Percentiles rank a stretch among this genome's conserved stretches.
Evolutionary conservation across 176 grass and related monocot species (phyloP).

Genomic region (Urochloa ruziziensis): DNA sequence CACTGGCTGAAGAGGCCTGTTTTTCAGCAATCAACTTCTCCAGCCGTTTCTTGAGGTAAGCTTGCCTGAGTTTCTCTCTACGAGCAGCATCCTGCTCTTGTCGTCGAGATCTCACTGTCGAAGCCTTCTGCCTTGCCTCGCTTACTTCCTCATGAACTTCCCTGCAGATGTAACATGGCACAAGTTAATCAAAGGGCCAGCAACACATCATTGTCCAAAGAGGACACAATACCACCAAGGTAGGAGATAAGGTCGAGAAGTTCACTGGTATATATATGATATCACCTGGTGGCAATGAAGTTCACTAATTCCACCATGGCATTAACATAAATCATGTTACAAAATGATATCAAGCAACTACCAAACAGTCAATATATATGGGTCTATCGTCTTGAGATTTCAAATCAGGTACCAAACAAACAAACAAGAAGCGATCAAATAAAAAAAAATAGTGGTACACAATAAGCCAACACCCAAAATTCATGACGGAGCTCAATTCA

Average conservation of each 20-base stretch:
- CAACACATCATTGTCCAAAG: background rate
- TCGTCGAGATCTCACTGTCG: constrained; percentile 59
- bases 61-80: constrained; percentile 87
- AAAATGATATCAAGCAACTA: background rate
- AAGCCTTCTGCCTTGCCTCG: constrained; percentile 75
- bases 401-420: background rate
- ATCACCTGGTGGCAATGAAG: background rate
- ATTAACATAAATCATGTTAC: background rate
- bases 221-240: background rate
- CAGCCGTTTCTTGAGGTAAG: constrained; percentile 91
- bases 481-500: background rate
- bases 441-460: constrained; percentile 1
- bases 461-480: background rate
- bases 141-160: constrained; percentile 94
- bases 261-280: background rate
- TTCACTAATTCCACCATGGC: background rate
- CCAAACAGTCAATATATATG: background rate
- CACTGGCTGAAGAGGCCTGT: constrained; percentile 45
- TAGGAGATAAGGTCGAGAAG: background rate
- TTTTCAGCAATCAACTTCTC: constrained; percentile 74
- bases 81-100: constrained; percentile 85
- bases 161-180: constrained; percentile 37
- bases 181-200: constrained; percentile 28
- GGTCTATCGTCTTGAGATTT: background rate
- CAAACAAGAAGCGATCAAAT: background rate